Percentiles rank a stretch among this genome's conserved stretches.
phyloP scores from a whole-genome alignment of 352 stramenopile genomes.

The Nothophytophthora sp. region DNA sequence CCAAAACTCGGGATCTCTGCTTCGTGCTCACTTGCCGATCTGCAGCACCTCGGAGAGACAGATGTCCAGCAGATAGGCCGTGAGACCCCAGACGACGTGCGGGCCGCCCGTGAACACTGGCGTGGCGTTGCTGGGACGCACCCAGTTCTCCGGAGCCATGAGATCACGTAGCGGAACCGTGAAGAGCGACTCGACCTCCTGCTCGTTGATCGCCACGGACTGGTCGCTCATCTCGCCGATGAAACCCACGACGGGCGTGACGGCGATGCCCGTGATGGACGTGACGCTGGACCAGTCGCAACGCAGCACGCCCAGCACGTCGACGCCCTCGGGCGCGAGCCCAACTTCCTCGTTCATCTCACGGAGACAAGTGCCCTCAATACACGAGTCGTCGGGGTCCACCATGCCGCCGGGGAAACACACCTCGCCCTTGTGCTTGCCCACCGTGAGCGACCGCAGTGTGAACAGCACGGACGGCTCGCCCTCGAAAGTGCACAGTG shows the following conservation, averaged over 20 bases:
- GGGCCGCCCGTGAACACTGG: constrained; percentile 95
- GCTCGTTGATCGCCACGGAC: constrained; percentile 92
- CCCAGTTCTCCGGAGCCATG: constrained; percentile 84
- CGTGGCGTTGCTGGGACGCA: constrained; percentile 76
- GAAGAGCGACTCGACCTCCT: constrained; percentile 96
- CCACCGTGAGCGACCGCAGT: constrained; percentile 89
- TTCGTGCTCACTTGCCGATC: constrained; percentile 27
- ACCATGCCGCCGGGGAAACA: constrained; percentile 97
- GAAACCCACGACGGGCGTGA: constrained; percentile 98
- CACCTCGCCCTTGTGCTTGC: constrained; percentile 95
- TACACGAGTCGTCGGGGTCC: constrained; percentile 91
- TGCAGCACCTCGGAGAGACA: constrained; percentile 73
- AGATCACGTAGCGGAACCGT: constrained; percentile 92
- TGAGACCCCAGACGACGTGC: constrained; percentile 97
- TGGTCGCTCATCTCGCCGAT: constrained; percentile 93
- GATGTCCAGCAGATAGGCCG: constrained; percentile 95
- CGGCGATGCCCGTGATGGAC: constrained; percentile 95
- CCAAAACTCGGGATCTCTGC: too few relatives aligned
- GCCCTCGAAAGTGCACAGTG: constrained; percentile 96
- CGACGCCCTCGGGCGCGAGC: constrained; percentile 72
- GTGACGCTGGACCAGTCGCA: constrained; percentile 97
- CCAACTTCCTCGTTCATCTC: constrained; percentile 99
- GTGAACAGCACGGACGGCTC: constrained; percentile 97
- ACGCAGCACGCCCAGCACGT: constrained; percentile 93
- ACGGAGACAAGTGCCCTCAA: constrained; percentile 95